Conservation (phyloP, 1,284 basidiomycete species). For the Trichosporon inkin region DNA sequence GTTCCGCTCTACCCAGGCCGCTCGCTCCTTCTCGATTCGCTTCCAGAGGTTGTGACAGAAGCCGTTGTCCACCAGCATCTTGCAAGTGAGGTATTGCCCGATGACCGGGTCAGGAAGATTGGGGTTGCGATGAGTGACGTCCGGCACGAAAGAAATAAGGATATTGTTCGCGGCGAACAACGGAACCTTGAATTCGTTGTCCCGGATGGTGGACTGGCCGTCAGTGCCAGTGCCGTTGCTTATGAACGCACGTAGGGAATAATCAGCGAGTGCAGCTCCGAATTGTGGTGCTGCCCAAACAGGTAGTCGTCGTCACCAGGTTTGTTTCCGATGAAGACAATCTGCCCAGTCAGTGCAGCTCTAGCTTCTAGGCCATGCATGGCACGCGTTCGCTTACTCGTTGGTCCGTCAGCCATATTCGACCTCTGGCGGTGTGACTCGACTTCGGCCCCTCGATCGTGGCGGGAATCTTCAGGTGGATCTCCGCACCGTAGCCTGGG, state of each 20-base stretch:
- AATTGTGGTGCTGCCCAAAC: slow-evolving; percentile 18
- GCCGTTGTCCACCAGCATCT: slow-evolving; percentile 38
- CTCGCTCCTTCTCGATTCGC: slow-evolving; percentile 42
- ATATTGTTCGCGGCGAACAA: slow-evolving; percentile 42
- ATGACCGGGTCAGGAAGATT: slow-evolving; percentile 36
- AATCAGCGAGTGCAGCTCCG: slow-evolving; percentile 29
- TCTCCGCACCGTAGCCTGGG: slow-evolving; percentile 28
- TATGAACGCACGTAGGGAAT: slow-evolving; percentile 33
- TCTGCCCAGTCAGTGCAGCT: slow-evolving; percentile 17
- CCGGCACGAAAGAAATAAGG: slow-evolving; percentile 36
- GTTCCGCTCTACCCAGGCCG: slow-evolving; percentile 23
- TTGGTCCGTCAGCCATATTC: slow-evolving; percentile 35
- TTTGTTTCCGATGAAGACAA: slow-evolving; percentile 28
- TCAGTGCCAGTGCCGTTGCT: not conserved
- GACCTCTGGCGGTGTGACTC: slow-evolving; percentile 32
- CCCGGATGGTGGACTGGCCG: slow-evolving; percentile 21
- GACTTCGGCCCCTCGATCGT: slow-evolving; percentile 44
- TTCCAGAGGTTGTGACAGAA: slow-evolving; percentile 43
- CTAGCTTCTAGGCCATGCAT: not conserved
- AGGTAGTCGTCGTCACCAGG: slow-evolving; percentile 10
- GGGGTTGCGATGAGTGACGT: slow-evolving; percentile 14
- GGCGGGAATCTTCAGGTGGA: slow-evolving; percentile 42
- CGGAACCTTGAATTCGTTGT: slow-evolving; percentile 39
- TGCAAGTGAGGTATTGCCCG: slow-evolving; percentile 33
- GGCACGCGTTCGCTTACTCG: not conserved